phyloP scores from a whole-genome alignment of 169 alveolate species.

The Plasmodium reichenowi region DNA sequence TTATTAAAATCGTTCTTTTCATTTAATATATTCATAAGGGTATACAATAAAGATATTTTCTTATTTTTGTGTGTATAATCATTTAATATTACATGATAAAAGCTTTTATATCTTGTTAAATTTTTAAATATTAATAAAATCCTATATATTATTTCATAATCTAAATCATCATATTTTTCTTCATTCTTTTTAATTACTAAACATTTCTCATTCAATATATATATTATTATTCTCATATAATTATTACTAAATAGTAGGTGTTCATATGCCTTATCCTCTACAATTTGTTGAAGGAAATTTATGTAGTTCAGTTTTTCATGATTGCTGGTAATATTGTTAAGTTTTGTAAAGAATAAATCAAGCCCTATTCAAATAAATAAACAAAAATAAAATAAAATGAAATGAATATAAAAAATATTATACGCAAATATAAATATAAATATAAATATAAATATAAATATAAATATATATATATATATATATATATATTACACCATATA shows the following conservation, averaged over 20 bases:
- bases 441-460: neutral
- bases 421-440: neutral
- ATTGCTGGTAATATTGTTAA: slow-evolving; percentile 46
- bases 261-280: slow-evolving; percentile 62
- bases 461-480: neutral
- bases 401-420: neutral
- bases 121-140: slow-evolving; percentile 62
- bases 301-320: slow-evolving; percentile 60
- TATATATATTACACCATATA: neutral
- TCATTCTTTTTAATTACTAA: slow-evolving; percentile 43
- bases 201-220: slow-evolving; percentile 60
- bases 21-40: slow-evolving; percentile 73
- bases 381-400: neutral
- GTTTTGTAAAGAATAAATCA: slow-evolving; percentile 56
- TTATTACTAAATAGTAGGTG: slow-evolving; percentile 47
- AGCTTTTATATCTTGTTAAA: slow-evolving; percentile 47
- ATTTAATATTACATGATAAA: slow-evolving; percentile 41
- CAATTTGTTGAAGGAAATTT: slow-evolving; percentile 43
- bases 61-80: slow-evolving; percentile 75
- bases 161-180: slow-evolving; percentile 38
- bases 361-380: slow-evolving; percentile 21
- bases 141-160: slow-evolving; percentile 71
- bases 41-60: slow-evolving; percentile 56
- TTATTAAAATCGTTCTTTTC: slow-evolving; percentile 6
- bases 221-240: slow-evolving; percentile 72